Percentiles rank a stretch among this genome's conserved stretches.
These are phyloP conservation scores for Blastobotrys peoriensis DNA, from an alignment of 805 yeast species.

Conservation along the genomic window DNA sequence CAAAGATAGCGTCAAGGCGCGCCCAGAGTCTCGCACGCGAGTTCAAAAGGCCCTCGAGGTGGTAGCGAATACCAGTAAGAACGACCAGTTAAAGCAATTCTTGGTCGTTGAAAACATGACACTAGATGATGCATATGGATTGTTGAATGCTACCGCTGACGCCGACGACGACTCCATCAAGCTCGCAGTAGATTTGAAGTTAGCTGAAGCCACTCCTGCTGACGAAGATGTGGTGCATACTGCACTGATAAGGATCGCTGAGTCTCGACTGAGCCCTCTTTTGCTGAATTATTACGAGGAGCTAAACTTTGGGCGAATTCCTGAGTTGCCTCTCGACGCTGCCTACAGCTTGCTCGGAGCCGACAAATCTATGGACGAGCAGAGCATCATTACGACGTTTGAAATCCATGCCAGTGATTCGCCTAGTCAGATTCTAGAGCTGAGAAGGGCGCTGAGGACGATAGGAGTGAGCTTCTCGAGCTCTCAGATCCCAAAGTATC, in stretches of 20 bases:
- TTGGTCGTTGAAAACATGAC: constrained; percentile 41
- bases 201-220: constrained; percentile 40
- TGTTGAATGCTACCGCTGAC: constrained; percentile 44
- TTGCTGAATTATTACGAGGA: constrained; percentile 28
- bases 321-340: constrained; percentile 28
- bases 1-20: constrained; percentile 5
- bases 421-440: constrained; percentile 45
- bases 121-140: constrained; percentile 44
- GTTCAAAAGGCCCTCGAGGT: constrained; percentile 16
- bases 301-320: constrained; percentile 11
- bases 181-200: constrained; percentile 64
- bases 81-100: constrained; percentile 12
- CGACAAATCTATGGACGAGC: constrained; percentile 48
- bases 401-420: constrained; percentile 40
- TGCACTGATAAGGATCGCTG: constrained; percentile 29
- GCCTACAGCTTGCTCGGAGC: constrained; percentile 48
- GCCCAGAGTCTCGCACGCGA: constrained; percentile 7
- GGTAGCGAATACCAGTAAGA: constrained; percentile 15
- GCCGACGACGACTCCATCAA: constrained; percentile 67
- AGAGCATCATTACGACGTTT: constrained; percentile 47
- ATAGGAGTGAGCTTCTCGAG: constrained; percentile 54
- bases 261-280: constrained; percentile 22
- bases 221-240: constrained; percentile 11
- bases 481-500: constrained; percentile 47
- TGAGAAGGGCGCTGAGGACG: constrained; percentile 52